Percentiles rank a stretch among this genome's conserved stretches.
Evolutionary conservation across 345 rosid species (phyloP).

Genomic region (Dipteronia dyeriana): DNA sequence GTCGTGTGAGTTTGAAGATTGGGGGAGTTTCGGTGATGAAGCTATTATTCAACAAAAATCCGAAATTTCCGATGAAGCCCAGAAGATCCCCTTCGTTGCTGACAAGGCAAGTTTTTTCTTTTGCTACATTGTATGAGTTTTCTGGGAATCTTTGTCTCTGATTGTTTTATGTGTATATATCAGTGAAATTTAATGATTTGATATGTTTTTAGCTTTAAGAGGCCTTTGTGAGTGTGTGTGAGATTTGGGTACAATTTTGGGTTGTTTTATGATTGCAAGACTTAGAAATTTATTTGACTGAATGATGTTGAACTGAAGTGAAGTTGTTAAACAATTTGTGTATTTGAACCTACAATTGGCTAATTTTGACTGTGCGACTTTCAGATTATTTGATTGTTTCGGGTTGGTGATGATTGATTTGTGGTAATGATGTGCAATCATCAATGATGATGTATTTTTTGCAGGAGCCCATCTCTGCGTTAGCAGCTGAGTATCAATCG

Average conservation of each 20-base stretch:
- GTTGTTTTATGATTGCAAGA: background rate
- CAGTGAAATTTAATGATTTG: background rate
- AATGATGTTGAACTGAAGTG: background rate
- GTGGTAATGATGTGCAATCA: background rate
- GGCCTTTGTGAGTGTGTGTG: background rate
- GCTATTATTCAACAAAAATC: conserved; percentile 60
- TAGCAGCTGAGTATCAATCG: conserved; percentile 82
- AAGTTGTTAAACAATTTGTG: background rate
- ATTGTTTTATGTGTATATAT: background rate
- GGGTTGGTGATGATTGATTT: background rate
- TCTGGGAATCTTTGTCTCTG: background rate
- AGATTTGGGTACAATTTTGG: background rate
- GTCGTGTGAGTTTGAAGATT: conserved; percentile 37
- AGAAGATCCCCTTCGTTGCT: conserved; percentile 74
- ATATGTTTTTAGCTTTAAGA: background rate
- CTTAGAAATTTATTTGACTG: background rate
- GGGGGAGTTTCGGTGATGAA: conserved; percentile 51
- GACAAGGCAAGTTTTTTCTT: conserved; percentile 57
- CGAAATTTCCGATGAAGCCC: conserved; percentile 53
- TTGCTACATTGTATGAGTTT: conserved; percentile 2
- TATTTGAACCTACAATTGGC: background rate
- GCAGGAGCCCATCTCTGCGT: conserved; percentile 86
- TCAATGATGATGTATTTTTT: conserved; percentile 14
- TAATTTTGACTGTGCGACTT: background rate
- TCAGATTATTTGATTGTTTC: background rate